Evolutionary conservation across 352 stramenopile species (phyloP).

Genomic region (Phytophthora macrochlamydospora): DNA sequence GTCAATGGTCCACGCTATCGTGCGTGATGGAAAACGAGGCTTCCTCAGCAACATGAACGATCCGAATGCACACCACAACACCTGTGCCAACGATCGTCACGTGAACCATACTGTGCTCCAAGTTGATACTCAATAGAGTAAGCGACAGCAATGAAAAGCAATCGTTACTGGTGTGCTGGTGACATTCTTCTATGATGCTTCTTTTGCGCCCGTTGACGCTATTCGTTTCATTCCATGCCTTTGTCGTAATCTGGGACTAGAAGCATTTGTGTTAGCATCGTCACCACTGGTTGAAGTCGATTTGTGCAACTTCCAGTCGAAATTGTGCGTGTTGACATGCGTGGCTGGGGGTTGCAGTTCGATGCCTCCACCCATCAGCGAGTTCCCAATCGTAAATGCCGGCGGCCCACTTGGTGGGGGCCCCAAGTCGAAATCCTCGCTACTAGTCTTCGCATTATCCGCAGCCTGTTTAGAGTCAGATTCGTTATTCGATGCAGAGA

Average conservation of each 20-base stretch:
- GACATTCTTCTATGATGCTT: no score
- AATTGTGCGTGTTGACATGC: constrained; percentile 84
- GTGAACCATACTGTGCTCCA: no score
- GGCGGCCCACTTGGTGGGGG: constrained; percentile 64
- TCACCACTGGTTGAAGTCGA: constrained; percentile 15
- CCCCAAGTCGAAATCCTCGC: constrained; percentile 49
- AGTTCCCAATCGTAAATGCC: constrained; percentile 74
- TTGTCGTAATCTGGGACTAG: constrained; percentile 14
- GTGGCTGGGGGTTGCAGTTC: constrained; percentile 70
- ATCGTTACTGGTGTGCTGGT: no score
- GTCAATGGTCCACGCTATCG: no score
- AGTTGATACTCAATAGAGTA: no score
- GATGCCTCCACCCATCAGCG: constrained; percentile 84
- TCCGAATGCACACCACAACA: no score
- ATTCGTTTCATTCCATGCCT: constrained; percentile 3
- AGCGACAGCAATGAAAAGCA: no score
- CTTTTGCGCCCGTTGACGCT: no score
- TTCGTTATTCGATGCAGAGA: constrained; percentile 6
- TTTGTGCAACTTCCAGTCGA: constrained; percentile 75
- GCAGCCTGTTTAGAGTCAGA: constrained; percentile 12
- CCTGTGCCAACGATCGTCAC: no score
- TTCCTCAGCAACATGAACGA: no score
- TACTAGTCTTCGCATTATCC: constrained; percentile 14
- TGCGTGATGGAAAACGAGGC: no score
- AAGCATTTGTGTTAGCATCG: constrained; percentile 1